These are phyloP conservation scores for Phanerodontia chrysosporium DNA, from an alignment of 768 basidiomycete species.

Conservation along the genomic window DNA sequence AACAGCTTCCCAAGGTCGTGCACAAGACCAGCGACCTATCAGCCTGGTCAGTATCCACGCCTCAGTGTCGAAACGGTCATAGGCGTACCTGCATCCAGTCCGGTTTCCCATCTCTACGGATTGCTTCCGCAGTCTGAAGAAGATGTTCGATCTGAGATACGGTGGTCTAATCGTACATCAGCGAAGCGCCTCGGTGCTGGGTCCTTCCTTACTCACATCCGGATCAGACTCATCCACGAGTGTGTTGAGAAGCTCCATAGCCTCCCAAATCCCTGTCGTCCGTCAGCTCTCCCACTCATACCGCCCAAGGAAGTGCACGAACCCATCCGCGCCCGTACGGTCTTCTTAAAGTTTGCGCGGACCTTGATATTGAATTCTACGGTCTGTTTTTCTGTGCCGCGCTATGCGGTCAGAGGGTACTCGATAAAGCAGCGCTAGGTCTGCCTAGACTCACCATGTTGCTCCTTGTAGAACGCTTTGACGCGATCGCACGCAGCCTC, in stretches of 20 bases:
- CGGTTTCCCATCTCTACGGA: constrained; percentile 79
- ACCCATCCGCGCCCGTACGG: constrained; percentile 69
- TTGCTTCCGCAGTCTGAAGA: constrained; percentile 88
- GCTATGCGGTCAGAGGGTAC: neutral
- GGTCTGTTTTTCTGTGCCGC: constrained; percentile 72
- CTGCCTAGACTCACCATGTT: constrained; percentile 55
- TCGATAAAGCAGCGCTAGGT: neutral
- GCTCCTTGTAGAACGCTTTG: constrained; percentile 73
- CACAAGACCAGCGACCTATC: constrained; percentile 68
- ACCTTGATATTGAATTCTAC: constrained; percentile 79
- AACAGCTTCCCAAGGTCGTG: constrained; percentile 90
- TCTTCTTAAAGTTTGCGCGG: constrained; percentile 68
- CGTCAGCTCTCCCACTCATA: neutral
- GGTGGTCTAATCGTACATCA: constrained; percentile 44
- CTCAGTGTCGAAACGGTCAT: neutral
- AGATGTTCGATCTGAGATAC: constrained; percentile 88
- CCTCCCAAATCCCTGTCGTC: constrained; percentile 59
- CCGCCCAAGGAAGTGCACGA: constrained; percentile 7
- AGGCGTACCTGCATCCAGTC: constrained; percentile 78
- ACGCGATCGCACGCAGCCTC: constrained; percentile 74
- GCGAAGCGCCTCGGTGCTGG: neutral
- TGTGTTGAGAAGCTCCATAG: constrained; percentile 83
- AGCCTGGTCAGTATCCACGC: constrained; percentile 13
- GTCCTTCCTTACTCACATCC: constrained; percentile 44
- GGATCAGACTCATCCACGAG: constrained; percentile 90